These are phyloP conservation scores for Lachancea waltii DNA, from an alignment of 805 yeast species.

Conservation along the genomic window DNA sequence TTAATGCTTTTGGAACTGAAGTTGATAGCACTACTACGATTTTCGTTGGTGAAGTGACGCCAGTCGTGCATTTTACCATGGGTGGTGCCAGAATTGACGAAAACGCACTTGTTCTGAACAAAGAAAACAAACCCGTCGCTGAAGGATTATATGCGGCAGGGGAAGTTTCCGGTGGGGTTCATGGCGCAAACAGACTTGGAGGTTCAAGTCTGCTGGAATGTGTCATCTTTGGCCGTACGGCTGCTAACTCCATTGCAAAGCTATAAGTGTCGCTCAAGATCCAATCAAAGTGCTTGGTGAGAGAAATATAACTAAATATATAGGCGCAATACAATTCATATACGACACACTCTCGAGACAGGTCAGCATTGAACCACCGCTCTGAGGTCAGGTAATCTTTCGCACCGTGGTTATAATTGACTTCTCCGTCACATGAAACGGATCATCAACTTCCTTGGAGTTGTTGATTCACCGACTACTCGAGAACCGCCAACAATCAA, in stretches of 20 bases:
- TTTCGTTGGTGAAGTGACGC: conserved; percentile 49
- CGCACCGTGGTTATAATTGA: too few relatives aligned
- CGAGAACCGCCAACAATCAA: too few relatives aligned
- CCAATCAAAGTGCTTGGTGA: too few relatives aligned
- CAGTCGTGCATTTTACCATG: conserved; percentile 60
- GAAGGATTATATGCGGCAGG: conserved; percentile 56
- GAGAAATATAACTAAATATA: too few relatives aligned
- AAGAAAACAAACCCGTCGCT: conserved; percentile 30
- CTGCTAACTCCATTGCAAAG: conserved; percentile 34
- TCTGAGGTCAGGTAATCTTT: too few relatives aligned
- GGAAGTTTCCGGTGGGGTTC: conserved; percentile 64
- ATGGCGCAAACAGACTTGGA: conserved; percentile 56
- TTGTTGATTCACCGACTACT: too few relatives aligned
- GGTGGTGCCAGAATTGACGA: conserved; percentile 59
- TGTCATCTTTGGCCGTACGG: conserved; percentile 53
- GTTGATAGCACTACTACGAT: conserved; percentile 27
- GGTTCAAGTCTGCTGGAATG: conserved; percentile 54
- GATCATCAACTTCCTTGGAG: too few relatives aligned
- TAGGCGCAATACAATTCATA: too few relatives aligned
- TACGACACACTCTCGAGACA: too few relatives aligned
- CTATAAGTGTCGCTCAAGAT: neutral
- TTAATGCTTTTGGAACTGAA: conserved; percentile 28
- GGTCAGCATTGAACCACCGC: too few relatives aligned
- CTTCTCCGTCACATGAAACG: too few relatives aligned
- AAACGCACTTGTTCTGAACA: conserved; percentile 37